Evolutionary conservation across 441 rosid species (phyloP), one percentile per base, ranked within the genome.

Genomic region (Populus hybrid): DNA sequence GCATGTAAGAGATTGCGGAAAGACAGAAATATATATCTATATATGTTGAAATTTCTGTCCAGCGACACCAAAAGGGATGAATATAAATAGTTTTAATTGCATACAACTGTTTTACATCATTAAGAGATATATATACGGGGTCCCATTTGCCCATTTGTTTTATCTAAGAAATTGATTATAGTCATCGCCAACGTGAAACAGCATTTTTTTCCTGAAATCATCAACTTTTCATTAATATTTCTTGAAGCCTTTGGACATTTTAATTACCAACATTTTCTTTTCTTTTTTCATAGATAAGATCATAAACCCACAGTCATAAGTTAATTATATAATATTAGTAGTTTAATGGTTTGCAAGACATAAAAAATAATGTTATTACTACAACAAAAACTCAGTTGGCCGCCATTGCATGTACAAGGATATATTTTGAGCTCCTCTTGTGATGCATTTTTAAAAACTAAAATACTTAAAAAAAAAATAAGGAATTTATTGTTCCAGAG

Each of bases 101-200:
- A 70, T 46, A 21, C 23, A 42, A n/a, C 24, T 64, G 38, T 10
- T 42, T 72, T 23, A 71, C 50, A 70, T 59, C 59, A 61, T 76
- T 68, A 26, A 54, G 23, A 46, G 1, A 46, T 46, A 46, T 4
- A 46, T 12, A 42, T 11, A 76, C 9, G 24, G 28, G 76, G 72
- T 35, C 72, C 76, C 78, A 30, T 6, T 59, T 54, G 65, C 57
- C 57, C 20, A 4, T 21, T 69, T 38, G 3, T 7, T 54, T 18
- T 35, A 24, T 66, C n/a, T 73, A 46, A 12, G 57, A 46, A 46
- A 59, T 18, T 76, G 67, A 73, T 72, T 67, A 9, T 10, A 38
- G 79, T 72, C 76, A 72, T 80, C 63, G 76, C 79, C n/a, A 66
- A 36, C 70, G 71, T 71, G 38, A 75, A 30, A 14, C 40, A 38